These are phyloP conservation scores for Skeletonema marinoi DNA, from an alignment of 108 stramenopile species.

Conservation along the genomic window DNA sequence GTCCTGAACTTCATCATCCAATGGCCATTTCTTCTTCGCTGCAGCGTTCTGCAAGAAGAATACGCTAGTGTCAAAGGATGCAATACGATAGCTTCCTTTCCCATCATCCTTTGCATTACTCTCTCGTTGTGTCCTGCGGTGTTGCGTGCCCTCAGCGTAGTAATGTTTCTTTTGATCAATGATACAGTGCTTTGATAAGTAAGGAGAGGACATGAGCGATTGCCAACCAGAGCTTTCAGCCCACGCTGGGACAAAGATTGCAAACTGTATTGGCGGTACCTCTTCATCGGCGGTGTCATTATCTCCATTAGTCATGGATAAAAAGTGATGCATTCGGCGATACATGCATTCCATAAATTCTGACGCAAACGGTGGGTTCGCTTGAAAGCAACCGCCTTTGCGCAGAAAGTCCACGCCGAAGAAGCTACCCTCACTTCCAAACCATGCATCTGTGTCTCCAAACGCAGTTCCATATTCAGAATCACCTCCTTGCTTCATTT, in stretches of 20 bases:
- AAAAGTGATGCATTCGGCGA: conserved; percentile 54
- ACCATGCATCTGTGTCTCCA: conserved; percentile 74
- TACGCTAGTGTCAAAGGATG: conserved; percentile 84
- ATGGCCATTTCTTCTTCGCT: conserved; percentile 55
- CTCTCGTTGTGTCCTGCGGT: conserved; percentile 33
- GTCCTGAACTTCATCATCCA: conserved; percentile 25
- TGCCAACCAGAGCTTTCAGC: conserved; percentile 76
- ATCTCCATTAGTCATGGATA: neutral
- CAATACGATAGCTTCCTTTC: conserved; percentile 64
- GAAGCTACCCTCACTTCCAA: conserved; percentile 81
- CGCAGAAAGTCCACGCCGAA: conserved; percentile 64
- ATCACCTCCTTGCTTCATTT: conserved; percentile 7
- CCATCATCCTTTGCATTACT: neutral
- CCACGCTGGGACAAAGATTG: conserved; percentile 92
- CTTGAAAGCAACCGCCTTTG: conserved; percentile 72
- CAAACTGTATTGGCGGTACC: conserved; percentile 76
- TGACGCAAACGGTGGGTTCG: conserved; percentile 91
- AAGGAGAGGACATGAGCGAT: conserved; percentile 49
- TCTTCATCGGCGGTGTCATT: neutral
- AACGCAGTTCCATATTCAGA: conserved; percentile 69
- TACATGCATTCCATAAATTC: conserved; percentile 72
- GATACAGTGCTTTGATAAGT: conserved; percentile 62
- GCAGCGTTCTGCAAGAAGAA: conserved; percentile 80
- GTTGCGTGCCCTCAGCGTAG: conserved; percentile 84
- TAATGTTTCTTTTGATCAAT: conserved; percentile 68